Evolutionary conservation across 768 basidiomycete genomes (phyloP).

Genomic region (Phylloporus scabripes): DNA sequence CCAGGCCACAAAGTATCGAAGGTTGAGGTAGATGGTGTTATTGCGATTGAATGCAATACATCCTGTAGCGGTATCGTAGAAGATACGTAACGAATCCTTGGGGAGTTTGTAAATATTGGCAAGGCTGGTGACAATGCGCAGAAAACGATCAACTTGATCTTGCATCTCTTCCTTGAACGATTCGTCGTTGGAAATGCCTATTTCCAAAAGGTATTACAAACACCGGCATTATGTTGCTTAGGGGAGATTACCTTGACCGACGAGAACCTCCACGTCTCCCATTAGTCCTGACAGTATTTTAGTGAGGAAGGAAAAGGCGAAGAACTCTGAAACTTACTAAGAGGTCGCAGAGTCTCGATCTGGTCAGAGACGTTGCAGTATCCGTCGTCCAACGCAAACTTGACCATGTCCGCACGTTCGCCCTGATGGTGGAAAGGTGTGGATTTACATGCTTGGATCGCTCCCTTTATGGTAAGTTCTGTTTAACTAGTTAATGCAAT

Average conservation of each 20-base stretch:
- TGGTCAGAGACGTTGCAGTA: background rate
- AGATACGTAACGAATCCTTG: constrained; percentile 66
- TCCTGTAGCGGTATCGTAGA: constrained; percentile 70
- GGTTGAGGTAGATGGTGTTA: constrained; percentile 79
- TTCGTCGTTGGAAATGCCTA: background rate
- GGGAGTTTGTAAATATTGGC: constrained; percentile 68
- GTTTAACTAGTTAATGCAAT: background rate
- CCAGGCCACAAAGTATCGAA: constrained; percentile 78
- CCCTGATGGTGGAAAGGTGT: background rate
- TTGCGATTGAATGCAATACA: constrained; percentile 89
- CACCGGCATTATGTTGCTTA: background rate
- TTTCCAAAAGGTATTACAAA: background rate
- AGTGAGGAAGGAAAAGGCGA: background rate
- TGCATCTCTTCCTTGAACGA: constrained; percentile 44
- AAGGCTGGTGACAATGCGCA: constrained; percentile 58
- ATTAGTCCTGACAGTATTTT: background rate
- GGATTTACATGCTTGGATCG: background rate
- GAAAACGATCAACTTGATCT: constrained; percentile 58
- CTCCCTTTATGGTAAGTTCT: background rate
- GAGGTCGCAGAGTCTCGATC: background rate
- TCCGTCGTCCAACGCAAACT: background rate
- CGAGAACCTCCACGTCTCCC: background rate
- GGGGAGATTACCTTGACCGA: background rate
- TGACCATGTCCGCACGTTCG: background rate
- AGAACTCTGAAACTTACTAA: background rate